Conservation (phyloP, 2,329 filamentous ascomycete species). For the Pleochaeta shiraiana region DNA sequence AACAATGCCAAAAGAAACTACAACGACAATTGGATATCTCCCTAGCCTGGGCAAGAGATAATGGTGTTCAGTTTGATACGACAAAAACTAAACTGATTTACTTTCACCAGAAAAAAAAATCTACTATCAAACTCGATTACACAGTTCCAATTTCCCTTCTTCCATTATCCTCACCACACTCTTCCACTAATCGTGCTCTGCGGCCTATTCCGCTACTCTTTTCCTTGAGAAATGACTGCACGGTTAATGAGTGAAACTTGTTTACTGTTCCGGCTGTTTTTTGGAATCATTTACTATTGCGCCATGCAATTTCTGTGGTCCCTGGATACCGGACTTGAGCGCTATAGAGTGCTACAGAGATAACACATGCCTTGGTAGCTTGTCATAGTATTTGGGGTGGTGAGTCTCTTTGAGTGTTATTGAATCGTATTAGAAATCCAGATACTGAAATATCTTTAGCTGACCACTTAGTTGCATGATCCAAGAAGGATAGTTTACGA, state of each 20-base stretch:
- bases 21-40: neutral
- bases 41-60: neutral
- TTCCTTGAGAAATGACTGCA: no score
- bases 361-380: no score
- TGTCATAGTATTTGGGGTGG: neutral
- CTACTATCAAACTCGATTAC: no score
- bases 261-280: no score
- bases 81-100: neutral
- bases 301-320: neutral
- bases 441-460: neutral
- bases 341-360: neutral
- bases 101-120: neutral
- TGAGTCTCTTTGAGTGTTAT: neutral
- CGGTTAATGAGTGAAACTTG: no score
- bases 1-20: neutral
- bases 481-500: neutral
- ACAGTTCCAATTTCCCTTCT: no score
- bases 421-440: no score
- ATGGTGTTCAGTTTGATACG: neutral
- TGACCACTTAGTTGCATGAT: neutral
- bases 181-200: no score
- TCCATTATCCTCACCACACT: no score
- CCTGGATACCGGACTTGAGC: neutral
- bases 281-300: neutral
- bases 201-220: no score